Base-by-base conservation (phyloP, 495 filamentous ascomycete genomes). In the Neurospora sublineolata region DNA sequence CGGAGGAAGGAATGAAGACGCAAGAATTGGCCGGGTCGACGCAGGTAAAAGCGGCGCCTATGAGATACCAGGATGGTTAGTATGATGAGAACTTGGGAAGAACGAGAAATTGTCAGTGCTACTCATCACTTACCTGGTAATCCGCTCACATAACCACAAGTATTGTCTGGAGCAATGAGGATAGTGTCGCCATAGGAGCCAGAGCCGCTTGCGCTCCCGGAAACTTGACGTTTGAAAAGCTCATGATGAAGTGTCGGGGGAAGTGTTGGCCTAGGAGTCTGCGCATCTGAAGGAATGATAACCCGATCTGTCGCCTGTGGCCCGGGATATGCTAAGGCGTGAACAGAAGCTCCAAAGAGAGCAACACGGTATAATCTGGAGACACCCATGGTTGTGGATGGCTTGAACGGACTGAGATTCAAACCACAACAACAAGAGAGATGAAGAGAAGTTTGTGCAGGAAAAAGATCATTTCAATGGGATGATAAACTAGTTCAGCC, bases 161-260 rank as follows among this genome's bases (percentile, higher is more conserved):
- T 83, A 74, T 84, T 83, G 71, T 87, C 84, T 9, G 83, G 81
- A 16, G 80, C 84, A 46, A 83, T 70, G 18, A 85, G 77, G 39
- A 83, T 79, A 3, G 77, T 82, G 37, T 77, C 71, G 8, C 68
- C 76, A 36, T 71, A 72, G 33, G 9, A 42, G 16, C 68, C 52
- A 42, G 9, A 42, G 16, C 64, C 52, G 52, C 73, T 73, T 60
- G 11, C 52, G 52, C 52, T 60, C 23, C 23, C 52, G 27, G 52
- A 60, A 60, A 60, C 14, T 72, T 75, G 72, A 14, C 84, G 80
- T 69, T 74, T 79, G 18, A 76, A 73, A 18, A 81, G 69, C 37
- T 79, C 76, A 33, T 60, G 23, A 14, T 75, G 73, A n/a, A 77
- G n/a, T 18, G 69, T 72, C 9, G 82, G 81, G 1, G 76, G 75